Percentiles rank a stretch among this genome's conserved stretches.
phyloP scores from a whole-genome alignment of 306 rosid genomes.

The Casuarina equisetifolia region DNA sequence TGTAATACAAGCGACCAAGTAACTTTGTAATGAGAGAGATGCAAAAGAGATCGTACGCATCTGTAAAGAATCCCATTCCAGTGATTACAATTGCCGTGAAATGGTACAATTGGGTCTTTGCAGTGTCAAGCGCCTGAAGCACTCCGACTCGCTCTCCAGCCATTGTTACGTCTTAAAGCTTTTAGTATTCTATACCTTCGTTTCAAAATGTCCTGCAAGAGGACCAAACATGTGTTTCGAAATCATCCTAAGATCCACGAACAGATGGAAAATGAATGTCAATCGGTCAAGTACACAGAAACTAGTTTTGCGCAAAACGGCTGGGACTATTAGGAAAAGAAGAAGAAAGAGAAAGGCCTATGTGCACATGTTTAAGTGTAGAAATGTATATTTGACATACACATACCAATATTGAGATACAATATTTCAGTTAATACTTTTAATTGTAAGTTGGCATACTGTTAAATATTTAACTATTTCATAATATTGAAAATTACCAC shows the following conservation, averaged over 20 bases:
- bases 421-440: too few relatives aligned
- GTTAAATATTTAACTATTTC: too few relatives aligned
- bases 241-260: background rate
- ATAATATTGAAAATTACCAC: too few relatives aligned
- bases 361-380: too few relatives aligned
- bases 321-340: too few relatives aligned
- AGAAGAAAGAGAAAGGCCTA: too few relatives aligned
- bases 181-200: background rate
- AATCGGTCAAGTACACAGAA: background rate
- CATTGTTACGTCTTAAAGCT: background rate
- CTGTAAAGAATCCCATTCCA: constrained; percentile 37
- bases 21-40: constrained; percentile 16
- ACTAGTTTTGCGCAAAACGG: too few relatives aligned
- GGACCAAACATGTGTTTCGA: background rate
- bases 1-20: constrained; percentile 40
- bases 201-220: background rate
- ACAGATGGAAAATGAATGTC: background rate
- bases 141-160: background rate
- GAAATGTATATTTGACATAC: too few relatives aligned
- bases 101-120: constrained; percentile 27
- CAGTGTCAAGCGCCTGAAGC: constrained; percentile 19
- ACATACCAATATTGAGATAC: too few relatives aligned
- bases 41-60: constrained; percentile 31
- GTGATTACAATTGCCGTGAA: constrained; percentile 32
- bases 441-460: too few relatives aligned